Evolutionary conservation across 2,329 filamentous ascomycete genomes (phyloP).

Genomic region (Apiospora saccharicola): DNA sequence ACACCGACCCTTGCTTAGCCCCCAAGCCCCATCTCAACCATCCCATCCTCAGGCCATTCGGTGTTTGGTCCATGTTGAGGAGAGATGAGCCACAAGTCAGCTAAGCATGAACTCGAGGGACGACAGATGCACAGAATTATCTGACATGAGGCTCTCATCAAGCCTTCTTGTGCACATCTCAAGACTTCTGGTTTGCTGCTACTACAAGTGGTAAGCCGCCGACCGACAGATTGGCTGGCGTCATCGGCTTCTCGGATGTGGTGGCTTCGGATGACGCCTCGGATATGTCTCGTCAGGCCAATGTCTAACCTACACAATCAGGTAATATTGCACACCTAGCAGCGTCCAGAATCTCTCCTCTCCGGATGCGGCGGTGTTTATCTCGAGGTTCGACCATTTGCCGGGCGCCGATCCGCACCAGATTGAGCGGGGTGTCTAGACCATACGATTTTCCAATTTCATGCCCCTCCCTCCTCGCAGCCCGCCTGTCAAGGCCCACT

Average conservation of each 20-base stretch:
- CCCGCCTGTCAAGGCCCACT: neutral
- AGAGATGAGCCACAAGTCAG: neutral
- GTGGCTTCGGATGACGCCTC: neutral
- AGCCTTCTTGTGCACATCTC: neutral
- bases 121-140: neutral
- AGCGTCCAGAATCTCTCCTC: neutral
- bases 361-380: constrained; percentile 9
- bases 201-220: neutral
- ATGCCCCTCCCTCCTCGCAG: neutral
- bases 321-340: neutral
- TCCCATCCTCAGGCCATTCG: neutral
- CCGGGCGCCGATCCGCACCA: constrained; percentile 23
- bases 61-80: neutral
- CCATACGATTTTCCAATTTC: neutral
- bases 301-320: neutral
- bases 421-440: constrained; percentile 13
- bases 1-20: constrained; percentile 2
- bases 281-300: neutral
- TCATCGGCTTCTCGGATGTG: neutral
- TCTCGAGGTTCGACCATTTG: neutral
- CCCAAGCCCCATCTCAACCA: neutral
- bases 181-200: neutral
- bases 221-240: neutral
- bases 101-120: neutral
- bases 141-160: constrained; percentile 10